Conservation (phyloP, 495 filamentous ascomycete species). For the Staphylotrichum tortipilum region DNA sequence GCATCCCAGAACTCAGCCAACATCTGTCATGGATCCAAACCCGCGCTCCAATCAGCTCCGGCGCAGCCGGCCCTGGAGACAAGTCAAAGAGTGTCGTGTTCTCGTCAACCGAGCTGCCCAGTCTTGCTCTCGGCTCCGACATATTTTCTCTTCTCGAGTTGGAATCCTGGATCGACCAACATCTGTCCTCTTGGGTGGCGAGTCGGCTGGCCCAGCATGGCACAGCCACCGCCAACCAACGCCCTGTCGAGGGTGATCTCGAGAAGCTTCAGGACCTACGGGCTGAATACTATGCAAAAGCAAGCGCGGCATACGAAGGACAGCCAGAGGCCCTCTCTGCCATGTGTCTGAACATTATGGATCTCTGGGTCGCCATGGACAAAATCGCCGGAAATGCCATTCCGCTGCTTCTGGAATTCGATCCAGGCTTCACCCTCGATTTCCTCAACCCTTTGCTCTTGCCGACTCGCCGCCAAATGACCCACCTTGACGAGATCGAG, state of each 20-base stretch:
- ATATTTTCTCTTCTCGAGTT: conserved; percentile 10
- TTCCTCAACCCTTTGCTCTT: conserved; percentile 45
- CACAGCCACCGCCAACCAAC: neutral
- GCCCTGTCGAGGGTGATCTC: neutral
- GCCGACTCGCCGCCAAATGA: conserved; percentile 41
- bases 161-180: conserved; percentile 16
- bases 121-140: neutral
- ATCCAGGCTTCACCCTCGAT: conserved; percentile 35
- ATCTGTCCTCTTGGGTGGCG: conserved; percentile 14
- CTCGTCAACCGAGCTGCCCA: neutral
- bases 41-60: neutral
- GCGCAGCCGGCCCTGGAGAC: conserved; percentile 8
- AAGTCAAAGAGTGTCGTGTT: neutral
- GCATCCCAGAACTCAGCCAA: neutral
- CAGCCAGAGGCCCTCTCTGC: conserved; percentile 47
- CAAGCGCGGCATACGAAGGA: conserved; percentile 22
- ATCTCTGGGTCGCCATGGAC: conserved; percentile 58
- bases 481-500: conserved; percentile 41
- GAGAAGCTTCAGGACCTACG: conserved; percentile 12
- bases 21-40: conserved; percentile 8
- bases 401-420: conserved; percentile 42
- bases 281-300: conserved; percentile 16
- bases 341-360: conserved; percentile 52
- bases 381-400: conserved; percentile 34
- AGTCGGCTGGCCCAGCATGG: neutral